Conservation (phyloP, 495 filamentous ascomycete species). For the Penicillium paradoxum region DNA sequence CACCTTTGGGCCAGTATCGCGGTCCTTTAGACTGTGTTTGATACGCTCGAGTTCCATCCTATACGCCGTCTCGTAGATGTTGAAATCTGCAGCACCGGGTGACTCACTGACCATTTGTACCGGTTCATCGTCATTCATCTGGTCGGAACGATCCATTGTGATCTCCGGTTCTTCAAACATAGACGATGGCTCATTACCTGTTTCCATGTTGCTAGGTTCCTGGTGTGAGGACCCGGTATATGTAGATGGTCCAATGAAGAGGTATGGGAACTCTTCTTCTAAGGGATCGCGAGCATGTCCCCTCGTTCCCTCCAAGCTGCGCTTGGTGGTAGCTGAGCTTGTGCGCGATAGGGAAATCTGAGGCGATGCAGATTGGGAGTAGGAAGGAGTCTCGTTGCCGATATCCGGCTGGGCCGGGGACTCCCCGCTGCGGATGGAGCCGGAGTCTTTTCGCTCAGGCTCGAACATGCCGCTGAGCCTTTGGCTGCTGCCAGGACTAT, state of each 20-base stretch:
- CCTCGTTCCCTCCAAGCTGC: constrained; percentile 46
- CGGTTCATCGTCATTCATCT: constrained; percentile 16
- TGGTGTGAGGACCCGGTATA: constrained; percentile 30
- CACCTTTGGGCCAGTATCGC: constrained; percentile 37
- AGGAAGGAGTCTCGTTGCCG: constrained; percentile 1
- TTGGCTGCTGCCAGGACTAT: constrained; percentile 16
- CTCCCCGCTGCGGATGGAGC: constrained; percentile 24
- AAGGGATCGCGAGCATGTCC: constrained; percentile 64
- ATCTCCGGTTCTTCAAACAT: constrained; percentile 27
- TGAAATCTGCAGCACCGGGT: constrained; percentile 71
- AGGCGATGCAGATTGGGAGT: constrained; percentile 25
- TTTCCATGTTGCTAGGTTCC: constrained; percentile 10
- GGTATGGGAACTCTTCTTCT: constrained; percentile 56
- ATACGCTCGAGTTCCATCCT: constrained; percentile 76
- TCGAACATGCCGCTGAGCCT: constrained; percentile 16
- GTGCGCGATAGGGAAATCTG: constrained; percentile 29
- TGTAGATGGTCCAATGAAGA: constrained; percentile 65
- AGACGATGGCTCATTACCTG: constrained; percentile 8
- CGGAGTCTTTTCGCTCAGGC: constrained; percentile 27
- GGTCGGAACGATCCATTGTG: constrained; percentile 15
- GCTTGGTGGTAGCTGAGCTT: constrained; percentile 37
- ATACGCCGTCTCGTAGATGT: constrained; percentile 86
- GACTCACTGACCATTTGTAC: constrained; percentile 66
- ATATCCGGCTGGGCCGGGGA: constrained; percentile 18
- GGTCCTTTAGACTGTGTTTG: constrained; percentile 29